Conservation (phyloP, 805 yeast species). For the Nakazawaea laoshanensis region DNA sequence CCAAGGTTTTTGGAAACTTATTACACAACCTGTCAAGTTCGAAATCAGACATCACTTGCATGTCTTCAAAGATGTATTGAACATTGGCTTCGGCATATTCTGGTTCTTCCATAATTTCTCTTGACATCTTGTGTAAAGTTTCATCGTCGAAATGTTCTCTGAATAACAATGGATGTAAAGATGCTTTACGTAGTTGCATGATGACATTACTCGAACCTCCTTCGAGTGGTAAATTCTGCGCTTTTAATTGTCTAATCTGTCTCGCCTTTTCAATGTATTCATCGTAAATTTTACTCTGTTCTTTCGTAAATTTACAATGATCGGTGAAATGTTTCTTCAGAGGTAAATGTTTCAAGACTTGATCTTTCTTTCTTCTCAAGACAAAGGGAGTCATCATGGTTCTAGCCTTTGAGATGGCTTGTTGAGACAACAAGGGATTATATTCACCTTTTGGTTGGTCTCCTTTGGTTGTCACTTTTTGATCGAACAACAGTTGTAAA, state of each 20-base stretch:
- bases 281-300: constrained; percentile 54
- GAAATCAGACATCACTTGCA: constrained; percentile 90
- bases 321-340: constrained; percentile 57
- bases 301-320: constrained; percentile 52
- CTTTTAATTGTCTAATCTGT: constrained; percentile 18
- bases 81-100: constrained; percentile 69
- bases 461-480: constrained; percentile 61
- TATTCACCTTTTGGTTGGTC: constrained; percentile 36
- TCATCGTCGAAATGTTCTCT: constrained; percentile 54
- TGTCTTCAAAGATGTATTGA: constrained; percentile 79
- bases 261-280: constrained; percentile 41
- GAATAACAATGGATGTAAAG: constrained; percentile 86
- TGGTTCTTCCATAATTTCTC: constrained; percentile 72
- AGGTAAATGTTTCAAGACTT: constrained; percentile 86
- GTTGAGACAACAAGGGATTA: constrained; percentile 80
- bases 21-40: constrained; percentile 73
- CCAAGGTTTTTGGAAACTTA: constrained; percentile 60
- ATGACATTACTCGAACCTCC: constrained; percentile 57
- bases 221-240: constrained; percentile 6
- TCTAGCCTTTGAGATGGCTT: constrained; percentile 88
- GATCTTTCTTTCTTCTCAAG: constrained; percentile 82
- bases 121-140: constrained; percentile 58
- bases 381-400: constrained; percentile 99
- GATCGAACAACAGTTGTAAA: constrained; percentile 75
- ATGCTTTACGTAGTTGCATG: constrained; percentile 87